phyloP scores from a whole-genome alignment of 129 eudicot genomes.

The Lactuca sativa region DNA sequence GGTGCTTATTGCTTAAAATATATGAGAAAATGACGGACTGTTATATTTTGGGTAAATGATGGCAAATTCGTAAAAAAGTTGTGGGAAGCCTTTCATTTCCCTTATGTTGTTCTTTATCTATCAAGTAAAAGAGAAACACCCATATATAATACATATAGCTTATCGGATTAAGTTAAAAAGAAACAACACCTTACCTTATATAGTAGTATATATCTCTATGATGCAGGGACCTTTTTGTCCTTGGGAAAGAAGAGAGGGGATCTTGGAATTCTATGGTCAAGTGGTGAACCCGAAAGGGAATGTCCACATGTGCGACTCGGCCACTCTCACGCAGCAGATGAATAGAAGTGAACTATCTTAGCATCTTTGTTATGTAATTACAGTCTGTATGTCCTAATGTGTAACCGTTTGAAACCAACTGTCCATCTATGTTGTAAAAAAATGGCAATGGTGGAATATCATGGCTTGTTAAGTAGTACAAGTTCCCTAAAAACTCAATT shows the following conservation, averaged over 20 bases:
- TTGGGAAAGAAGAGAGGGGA: slow-evolving; percentile 79
- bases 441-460: slow-evolving; percentile 32
- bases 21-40: no score
- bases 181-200: background rate
- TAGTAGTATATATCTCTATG: background rate
- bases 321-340: slow-evolving; percentile 25
- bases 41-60: no score
- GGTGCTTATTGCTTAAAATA: no score
- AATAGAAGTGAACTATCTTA: slow-evolving; percentile 11
- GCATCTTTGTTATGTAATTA: slow-evolving; percentile 14
- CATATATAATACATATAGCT: no score
- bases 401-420: background rate
- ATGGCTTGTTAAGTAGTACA: slow-evolving; percentile 27
- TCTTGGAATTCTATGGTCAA: slow-evolving; percentile 60
- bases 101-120: no score
- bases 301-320: slow-evolving; percentile 63
- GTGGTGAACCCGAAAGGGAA: slow-evolving; percentile 70
- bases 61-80: no score
- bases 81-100: no score
- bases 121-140: no score
- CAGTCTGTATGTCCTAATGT: background rate
- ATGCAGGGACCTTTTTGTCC: slow-evolving; percentile 63
- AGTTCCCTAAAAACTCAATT: background rate
- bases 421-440: slow-evolving; percentile 25
- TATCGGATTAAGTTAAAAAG: background rate